These are phyloP conservation scores for Intubia oerlemansii DNA, from an alignment of 2,329 filamentous ascomycete species.

Conservation along the genomic window DNA sequence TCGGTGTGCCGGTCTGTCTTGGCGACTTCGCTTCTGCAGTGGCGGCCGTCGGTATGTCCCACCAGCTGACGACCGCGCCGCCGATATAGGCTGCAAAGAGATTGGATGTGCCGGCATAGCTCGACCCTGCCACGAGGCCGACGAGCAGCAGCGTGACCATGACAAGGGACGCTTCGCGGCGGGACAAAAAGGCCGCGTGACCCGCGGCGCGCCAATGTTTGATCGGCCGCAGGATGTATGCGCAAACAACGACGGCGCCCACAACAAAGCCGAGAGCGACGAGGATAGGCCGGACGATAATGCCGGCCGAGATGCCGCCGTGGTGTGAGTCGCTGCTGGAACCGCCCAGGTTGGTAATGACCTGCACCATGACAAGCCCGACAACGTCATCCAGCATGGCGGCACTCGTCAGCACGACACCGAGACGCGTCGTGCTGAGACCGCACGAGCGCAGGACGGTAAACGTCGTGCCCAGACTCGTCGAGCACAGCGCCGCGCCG, in stretches of 20 bases:
- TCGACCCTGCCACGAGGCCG: constrained; percentile 24
- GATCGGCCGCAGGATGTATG: too few species aligned
- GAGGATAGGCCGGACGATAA: constrained; percentile 22
- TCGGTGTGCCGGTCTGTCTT: too few species aligned
- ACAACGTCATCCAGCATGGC: constrained; percentile 72
- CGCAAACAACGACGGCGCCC: constrained; percentile 20
- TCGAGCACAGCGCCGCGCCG: constrained; percentile 53
- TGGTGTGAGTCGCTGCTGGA: constrained; percentile 5
- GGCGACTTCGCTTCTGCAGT: too few species aligned
- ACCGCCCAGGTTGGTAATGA: constrained; percentile 46
- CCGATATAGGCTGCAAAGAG: constrained; percentile 42
- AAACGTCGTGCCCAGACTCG: constrained; percentile 50
- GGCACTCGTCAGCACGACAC: constrained; percentile 44
- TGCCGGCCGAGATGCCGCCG: constrained; percentile 13
- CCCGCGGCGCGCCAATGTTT: too few species aligned
- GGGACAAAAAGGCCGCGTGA: too few species aligned
- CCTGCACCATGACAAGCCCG: constrained; percentile 55
- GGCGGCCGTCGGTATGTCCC: too few species aligned
- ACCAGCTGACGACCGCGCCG: constrained; percentile 37
- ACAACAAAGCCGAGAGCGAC: constrained; percentile 29
- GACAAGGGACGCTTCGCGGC: constrained; percentile 19
- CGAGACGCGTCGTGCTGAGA: constrained; percentile 20
- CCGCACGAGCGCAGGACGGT: constrained; percentile 26
- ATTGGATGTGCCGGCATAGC: constrained; percentile 39
- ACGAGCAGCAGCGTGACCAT: constrained; percentile 28